phyloP scores from a whole-genome alignment of 1,284 basidiomycete species.

The Sanghuangporus weigelae region DNA sequence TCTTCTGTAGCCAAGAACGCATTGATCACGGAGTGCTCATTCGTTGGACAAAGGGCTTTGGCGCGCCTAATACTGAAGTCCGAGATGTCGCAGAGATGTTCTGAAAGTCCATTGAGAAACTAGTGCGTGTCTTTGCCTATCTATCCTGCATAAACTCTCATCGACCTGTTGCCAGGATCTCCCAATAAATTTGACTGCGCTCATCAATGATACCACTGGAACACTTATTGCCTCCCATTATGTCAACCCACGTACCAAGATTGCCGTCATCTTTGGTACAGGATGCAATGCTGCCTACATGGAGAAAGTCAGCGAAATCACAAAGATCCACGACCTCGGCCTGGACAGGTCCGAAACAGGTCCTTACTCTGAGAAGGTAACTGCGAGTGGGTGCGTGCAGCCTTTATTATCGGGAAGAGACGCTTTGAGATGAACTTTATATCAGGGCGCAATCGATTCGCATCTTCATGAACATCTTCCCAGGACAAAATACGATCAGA shows the following conservation, averaged over 20 bases:
- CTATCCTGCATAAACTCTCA: slow-evolving; percentile 1
- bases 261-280: slow-evolving; percentile 96
- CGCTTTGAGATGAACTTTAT: slow-evolving; percentile 8
- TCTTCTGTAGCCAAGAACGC: slow-evolving; percentile 62
- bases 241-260: slow-evolving; percentile 86
- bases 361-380: slow-evolving; percentile 76
- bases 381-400: slow-evolving; percentile 78
- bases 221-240: slow-evolving; percentile 97
- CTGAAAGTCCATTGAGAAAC: slow-evolving; percentile 71
- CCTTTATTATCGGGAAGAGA: not conserved
- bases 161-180: slow-evolving; percentile 41
- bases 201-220: slow-evolving; percentile 97
- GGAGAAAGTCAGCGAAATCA: slow-evolving; percentile 77
- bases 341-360: slow-evolving; percentile 40
- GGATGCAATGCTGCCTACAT: slow-evolving; percentile 98
- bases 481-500: slow-evolving; percentile 90
- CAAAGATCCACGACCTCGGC: slow-evolving; percentile 75
- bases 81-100: slow-evolving; percentile 93
- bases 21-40: slow-evolving; percentile 96
- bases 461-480: slow-evolving; percentile 93
- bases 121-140: slow-evolving; percentile 38
- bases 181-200: slow-evolving; percentile 74
- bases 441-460: slow-evolving; percentile 94
- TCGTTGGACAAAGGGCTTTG: slow-evolving; percentile 99
- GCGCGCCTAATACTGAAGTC: slow-evolving; percentile 89